Evolutionary conservation across 352 stramenopile genomes (phyloP), one percentile per base, ranked within the genome.

Genomic region (Globisporangium parvum): DNA sequence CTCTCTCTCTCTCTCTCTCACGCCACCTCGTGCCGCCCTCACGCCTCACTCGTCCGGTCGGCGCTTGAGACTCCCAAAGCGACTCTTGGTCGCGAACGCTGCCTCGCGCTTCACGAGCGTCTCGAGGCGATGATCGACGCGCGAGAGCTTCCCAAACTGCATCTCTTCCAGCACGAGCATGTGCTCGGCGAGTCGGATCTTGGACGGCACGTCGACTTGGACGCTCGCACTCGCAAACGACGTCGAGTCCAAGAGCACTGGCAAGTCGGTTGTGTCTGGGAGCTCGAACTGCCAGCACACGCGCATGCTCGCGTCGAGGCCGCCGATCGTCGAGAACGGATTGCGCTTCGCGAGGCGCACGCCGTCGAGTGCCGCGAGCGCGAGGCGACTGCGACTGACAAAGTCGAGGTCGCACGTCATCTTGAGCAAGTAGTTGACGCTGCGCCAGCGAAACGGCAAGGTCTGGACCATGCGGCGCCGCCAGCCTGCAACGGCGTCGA

Each of bases 401-500:
- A 92, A 91, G 44, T 92, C 82, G 1, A 83, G 35, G 47, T 92
- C 82, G 45, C 67, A 71, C 8, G 66, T 66, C 76, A 92, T 87
- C 44, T 81, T 79, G 31, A 88, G 55, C 9, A 83, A 49, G 49
- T 92, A 92, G 48, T 92, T 92, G 15, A 70, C 31, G 31, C 75
- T 64, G 17, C 72, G 66, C 80, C 80, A 91, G 26, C 60, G 42
- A 53, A 92, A 92, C 20, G 80, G 77, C 35, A 69, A 53, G 10
- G 62, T 69, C 53, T 79, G 67, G 14, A 88, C 72, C 76, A 88
- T 85, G 42, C 73, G 66, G 4, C 79, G 62, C 2, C 77, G 65
- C 81, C 81, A 90, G 5, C 71, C 67, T 21, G 79, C 73, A 51
- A 90, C 60, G 6, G 73, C 72, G 48, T 86, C 72, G 17, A 92